Base-by-base conservation (phyloP, 129 eudicot genomes). In the Pittosporum tobira region DNA sequence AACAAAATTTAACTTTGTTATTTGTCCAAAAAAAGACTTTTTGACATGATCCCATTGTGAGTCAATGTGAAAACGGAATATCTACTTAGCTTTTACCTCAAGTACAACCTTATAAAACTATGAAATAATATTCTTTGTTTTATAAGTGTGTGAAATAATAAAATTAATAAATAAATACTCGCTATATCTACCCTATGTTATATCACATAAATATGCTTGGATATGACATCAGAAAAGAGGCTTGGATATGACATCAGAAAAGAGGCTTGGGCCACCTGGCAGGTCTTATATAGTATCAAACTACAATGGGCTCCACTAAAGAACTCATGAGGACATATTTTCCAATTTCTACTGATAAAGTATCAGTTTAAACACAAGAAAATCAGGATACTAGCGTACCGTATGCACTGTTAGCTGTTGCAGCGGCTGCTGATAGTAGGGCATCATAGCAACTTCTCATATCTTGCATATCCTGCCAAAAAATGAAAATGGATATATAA, bases 371-470 rank as follows among this genome's bases (percentile, higher is more conserved):
- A 55, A 37, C 18, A 14, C 40, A 53, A 8, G 21, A 16, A 30
- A 15, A 29, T 29, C 24, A 52, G 15, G 37, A 30, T 31, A 30
- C 16, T 54, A 30, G 61, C 45, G 53, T 80, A 91, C 98, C 98
- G 59, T 71, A 91, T 57, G 86, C 94, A 74, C 94, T 83, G 65
- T 90, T 90, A 25, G 95, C 77, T 59, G 89, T 80, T 19, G 95
- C 91, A 21, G 99, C 99, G 61, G 99, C 96, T n/a, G 96, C 96
- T 20, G 94, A 79, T 24, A 91, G 81, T 63, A 91, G 79, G 74
- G 90, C 75, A 63, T 91, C 99, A 59, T 84, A 83, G 76, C 91
- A 87, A 65, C 71, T 67, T 65, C 94, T 78, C 83, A 91, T 87
- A 67, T 87, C 96, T 60, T 81, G 81, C 85, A 91, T 83, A 78